Base-by-base conservation (phyloP, 805 yeast genomes). In the Debaryomyces hansenii region DNA sequence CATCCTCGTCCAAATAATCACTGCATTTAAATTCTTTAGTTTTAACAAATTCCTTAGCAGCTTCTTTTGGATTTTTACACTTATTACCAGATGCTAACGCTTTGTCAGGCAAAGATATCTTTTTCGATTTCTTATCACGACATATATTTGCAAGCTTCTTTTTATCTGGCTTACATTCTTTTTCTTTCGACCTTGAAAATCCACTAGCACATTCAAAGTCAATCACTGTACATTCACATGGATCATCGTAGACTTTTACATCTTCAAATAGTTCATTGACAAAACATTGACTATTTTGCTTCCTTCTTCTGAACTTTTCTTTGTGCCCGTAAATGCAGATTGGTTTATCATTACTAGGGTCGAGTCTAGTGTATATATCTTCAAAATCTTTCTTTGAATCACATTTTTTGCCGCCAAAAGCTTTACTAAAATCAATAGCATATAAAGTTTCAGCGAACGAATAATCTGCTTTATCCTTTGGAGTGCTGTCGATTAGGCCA, bases 191-290 rank as follows among this genome's bases (percentile, higher is more conserved):
- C 10, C 54, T 44, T 38, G 50, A 56, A 53, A 69, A 71, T 16
- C 84, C 85, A 38, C 64, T 71, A 2, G 77, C 74, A 66, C 96
- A 89, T 58, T 88, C 95, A 50, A 77, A 83, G 60, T 90, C 96
- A 5, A 57, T 53, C n/a, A 68, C 75, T 0, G 80, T 64, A 69
- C 96, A 89, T 7, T 69, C 66, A 63, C 96, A 89, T 7, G 77
- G 64, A 44, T 79, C 84, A 48, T 79, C 82, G 18, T 66, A 62
- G 5, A 69, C 68, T 40, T 69, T 64, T 7, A 80, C 59, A 52
- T 80, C 83, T 20, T 70, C 70, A 52, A 66, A 79, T 14, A 75
- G 56, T 38, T 70, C 69, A 45, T 71, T 71, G 10, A 81, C 79
- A 59, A 78, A 78, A 70, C 96, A 90, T 48, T 81, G 59, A 1